Evolutionary conservation across 495 filamentous ascomycete genomes (phyloP).

Genomic region (Neurospora discreta): DNA sequence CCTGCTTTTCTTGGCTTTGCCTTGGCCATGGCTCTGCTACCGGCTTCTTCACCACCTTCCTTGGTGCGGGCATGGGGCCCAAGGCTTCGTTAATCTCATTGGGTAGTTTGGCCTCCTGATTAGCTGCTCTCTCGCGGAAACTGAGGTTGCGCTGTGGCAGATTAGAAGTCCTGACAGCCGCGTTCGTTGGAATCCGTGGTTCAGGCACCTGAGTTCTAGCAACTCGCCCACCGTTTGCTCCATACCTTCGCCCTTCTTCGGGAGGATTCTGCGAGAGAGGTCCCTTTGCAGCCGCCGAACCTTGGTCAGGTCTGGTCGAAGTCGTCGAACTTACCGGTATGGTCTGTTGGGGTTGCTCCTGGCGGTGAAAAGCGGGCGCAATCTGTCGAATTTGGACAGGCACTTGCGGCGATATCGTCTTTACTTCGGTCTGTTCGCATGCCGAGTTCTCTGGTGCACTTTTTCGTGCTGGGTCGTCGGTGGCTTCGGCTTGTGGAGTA

Average conservation of each 20-base stretch:
- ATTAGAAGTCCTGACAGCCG: conserved; percentile 12
- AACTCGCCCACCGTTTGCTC: conserved; percentile 12
- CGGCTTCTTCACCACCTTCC: not conserved
- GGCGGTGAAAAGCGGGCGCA: conserved; percentile 4
- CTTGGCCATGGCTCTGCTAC: not conserved
- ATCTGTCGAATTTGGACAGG: conserved; percentile 12
- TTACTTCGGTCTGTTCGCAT: conserved; percentile 7
- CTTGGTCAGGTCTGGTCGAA: conserved; percentile 10
- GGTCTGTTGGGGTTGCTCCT: not conserved
- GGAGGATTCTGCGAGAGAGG: conserved; percentile 27
- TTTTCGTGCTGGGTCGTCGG: conserved; percentile 47
- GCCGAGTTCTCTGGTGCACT: conserved; percentile 21
- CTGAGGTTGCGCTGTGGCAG: conserved; percentile 37
- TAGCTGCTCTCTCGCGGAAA: conserved; percentile 37
- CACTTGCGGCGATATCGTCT: conserved; percentile 11
- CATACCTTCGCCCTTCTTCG: conserved; percentile 22
- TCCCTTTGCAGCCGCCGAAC: conserved; percentile 8
- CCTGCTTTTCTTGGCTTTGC: not conserved
- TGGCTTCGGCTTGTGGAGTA: conserved; percentile 59
- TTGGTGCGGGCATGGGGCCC: not conserved
- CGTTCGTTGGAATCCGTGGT: conserved; percentile 15
- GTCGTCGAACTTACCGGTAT: conserved; percentile 7
- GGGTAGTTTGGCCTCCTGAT: conserved; percentile 23
- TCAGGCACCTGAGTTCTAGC: conserved; percentile 18
- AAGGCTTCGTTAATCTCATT: conserved; percentile 14